Evolutionary conservation across 495 filamentous ascomycete genomes (phyloP).

Genomic region (Hypoxylon intermedium): DNA sequence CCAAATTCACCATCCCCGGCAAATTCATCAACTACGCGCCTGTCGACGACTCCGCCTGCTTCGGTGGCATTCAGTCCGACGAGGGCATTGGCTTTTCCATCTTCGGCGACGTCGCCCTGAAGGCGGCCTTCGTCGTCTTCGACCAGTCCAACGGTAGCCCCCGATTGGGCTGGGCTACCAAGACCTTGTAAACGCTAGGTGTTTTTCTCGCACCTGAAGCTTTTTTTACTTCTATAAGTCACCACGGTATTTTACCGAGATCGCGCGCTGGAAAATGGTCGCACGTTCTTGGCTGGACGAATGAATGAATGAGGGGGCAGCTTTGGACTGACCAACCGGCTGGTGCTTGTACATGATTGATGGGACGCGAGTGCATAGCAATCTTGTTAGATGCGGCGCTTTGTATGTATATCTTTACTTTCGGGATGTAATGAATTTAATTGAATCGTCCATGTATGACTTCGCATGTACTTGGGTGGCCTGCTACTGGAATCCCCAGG

Average conservation of each 20-base stretch:
- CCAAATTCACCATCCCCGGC: constrained; percentile 59
- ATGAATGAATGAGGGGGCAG: constrained; percentile 1
- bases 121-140: constrained; percentile 78
- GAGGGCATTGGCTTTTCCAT: constrained; percentile 68
- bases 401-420: constrained; percentile 24
- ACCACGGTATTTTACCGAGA: background rate
- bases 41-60: constrained; percentile 53
- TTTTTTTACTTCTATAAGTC: constrained; percentile 2
- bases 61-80: constrained; percentile 68
- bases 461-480: too few species aligned
- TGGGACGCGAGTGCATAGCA: constrained; percentile 1
- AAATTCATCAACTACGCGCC: constrained; percentile 62
- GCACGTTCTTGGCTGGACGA: background rate
- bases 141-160: constrained; percentile 51
- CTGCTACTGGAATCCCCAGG: too few species aligned
- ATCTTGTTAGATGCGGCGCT: constrained; percentile 13
- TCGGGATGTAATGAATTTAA: constrained; percentile 15
- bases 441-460: background rate
- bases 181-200: constrained; percentile 37
- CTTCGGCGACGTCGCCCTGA: constrained; percentile 78
- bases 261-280: constrained; percentile 9
- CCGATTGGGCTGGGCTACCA: constrained; percentile 62
- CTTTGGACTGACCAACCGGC: constrained; percentile 3
- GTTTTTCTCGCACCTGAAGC: background rate
- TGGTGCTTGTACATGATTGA: constrained; percentile 34